Base-by-base conservation (phyloP, 2,329 filamentous ascomycete genomes). In the Fusarium camptoceras region DNA sequence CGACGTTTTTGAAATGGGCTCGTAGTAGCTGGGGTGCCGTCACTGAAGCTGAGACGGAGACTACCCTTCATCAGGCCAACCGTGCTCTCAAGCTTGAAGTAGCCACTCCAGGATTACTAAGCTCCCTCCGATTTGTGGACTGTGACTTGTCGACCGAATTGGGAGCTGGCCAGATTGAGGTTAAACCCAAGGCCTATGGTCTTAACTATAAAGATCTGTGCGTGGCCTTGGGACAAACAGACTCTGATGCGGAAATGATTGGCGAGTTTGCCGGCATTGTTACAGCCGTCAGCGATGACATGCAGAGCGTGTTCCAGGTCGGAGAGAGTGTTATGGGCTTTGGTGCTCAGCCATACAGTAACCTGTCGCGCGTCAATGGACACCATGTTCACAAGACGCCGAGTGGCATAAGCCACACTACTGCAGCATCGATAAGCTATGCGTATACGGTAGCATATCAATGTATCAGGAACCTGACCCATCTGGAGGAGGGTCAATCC, bases 311-410 rank as follows among this genome's bases (percentile, higher is more conserved):
- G 1, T 57, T 27, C 15, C 30, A 59, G 15, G 42, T 57, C 2
- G 57, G 57, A 31, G 51, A 59, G 25, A 47, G 30, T 11, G 57
- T 57, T 8, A 59, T 59, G 57, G 57, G 57, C 14, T 59, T 59
- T 15, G 42, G 57, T 47, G 51, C 51, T 34, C 42, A 59, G 31
- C 51, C 57, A 3, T 57, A 59, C 6, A 59, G 57, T 25, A 59
- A 42, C 20, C 10, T 41, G 12, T 59, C 57, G 5, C 57, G 25
- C 10, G 25, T 59, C 42, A 59, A 59, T 25, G 57, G 51, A 12
- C n/a, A 57, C 20, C 51, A 42, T 22, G 51, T 27, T 18, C 20
- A 57, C 20, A 59, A 57, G 11, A 47, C 14, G 3, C 57, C 57
- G 6, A n/a, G 22, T 10, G 24, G 12, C 2, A 59, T 59, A 4